Conservation (phyloP, 108 stramenopile species). For the Schizochytrium sp. region DNA sequence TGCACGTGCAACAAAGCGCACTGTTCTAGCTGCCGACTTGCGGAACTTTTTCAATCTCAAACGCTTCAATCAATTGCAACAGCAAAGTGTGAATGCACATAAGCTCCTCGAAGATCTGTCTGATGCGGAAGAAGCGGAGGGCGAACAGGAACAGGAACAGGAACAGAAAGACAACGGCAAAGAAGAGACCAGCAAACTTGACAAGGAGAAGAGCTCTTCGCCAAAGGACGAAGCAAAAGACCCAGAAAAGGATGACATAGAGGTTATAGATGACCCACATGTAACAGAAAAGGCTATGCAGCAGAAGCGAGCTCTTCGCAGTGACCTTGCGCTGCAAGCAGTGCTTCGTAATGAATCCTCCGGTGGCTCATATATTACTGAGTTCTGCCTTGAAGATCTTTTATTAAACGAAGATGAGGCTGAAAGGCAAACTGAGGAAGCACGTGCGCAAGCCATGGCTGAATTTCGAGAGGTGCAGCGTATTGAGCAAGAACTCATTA, state of each 20-base stretch:
- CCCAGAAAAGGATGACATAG: constrained; percentile 3
- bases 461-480: constrained; percentile 13
- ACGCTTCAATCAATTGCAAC: constrained; percentile 37
- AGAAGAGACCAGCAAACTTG: neutral
- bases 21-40: neutral
- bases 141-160: neutral
- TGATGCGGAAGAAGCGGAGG: neutral
- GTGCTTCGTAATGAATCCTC: neutral
- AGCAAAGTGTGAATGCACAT: neutral
- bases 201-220: neutral
- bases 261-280: neutral
- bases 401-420: constrained; percentile 48
- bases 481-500: neutral
- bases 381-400: constrained; percentile 27
- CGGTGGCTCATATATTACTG: neutral
- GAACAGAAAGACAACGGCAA: neutral
- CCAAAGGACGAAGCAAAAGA: neutral
- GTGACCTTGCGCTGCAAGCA: neutral
- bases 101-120: constrained; percentile 17
- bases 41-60: constrained; percentile 58
- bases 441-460: neutral
- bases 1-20: constrained; percentile 51
- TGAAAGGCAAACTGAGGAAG: constrained; percentile 10
- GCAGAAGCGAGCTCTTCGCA: constrained; percentile 18
- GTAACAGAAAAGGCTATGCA: constrained; percentile 40